phyloP scores from a whole-genome alignment of 2,329 filamentous ascomycete genomes.

The Chaetomium sp. region DNA sequence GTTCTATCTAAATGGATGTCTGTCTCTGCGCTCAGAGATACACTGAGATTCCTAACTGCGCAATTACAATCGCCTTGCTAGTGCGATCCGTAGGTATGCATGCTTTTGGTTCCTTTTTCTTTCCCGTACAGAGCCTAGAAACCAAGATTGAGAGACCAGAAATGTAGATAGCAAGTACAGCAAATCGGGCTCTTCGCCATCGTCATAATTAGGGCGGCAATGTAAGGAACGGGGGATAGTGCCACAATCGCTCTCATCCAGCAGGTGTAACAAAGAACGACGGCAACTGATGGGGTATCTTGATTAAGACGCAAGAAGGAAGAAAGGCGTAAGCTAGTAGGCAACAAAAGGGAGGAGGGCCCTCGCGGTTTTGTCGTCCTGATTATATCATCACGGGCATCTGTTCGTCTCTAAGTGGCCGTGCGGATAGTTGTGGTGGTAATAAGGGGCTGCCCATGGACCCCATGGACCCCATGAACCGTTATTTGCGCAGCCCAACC shows the following conservation, averaged over 20 bases:
- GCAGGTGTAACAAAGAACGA: constrained; percentile 16
- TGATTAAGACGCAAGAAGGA: constrained; percentile 22
- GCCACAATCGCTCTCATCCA: neutral
- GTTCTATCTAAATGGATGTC: neutral
- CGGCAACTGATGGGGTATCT: constrained; percentile 30
- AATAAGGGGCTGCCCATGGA: neutral
- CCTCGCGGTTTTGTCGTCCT: neutral
- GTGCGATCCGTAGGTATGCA: neutral
- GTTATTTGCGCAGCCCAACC: constrained; percentile 42
- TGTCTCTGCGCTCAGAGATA: neutral
- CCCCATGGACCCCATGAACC: too few species aligned
- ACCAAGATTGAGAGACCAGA: constrained; percentile 5
- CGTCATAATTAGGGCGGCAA: neutral
- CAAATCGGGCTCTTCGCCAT: constrained; percentile 8
- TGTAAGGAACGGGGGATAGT: neutral
- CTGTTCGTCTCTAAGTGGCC: neutral
- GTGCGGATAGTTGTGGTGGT: constrained; percentile 3
- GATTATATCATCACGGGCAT: constrained; percentile 18
- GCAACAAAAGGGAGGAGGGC: neutral
- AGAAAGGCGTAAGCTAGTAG: neutral
- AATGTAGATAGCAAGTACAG: neutral
- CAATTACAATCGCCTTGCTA: neutral
- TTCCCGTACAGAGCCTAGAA: neutral
- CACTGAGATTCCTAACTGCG: neutral
- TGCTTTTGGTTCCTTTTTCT: neutral